phyloP scores from a whole-genome alignment of 768 basidiomycete genomes.

The Hygrophorus pudorinus region DNA sequence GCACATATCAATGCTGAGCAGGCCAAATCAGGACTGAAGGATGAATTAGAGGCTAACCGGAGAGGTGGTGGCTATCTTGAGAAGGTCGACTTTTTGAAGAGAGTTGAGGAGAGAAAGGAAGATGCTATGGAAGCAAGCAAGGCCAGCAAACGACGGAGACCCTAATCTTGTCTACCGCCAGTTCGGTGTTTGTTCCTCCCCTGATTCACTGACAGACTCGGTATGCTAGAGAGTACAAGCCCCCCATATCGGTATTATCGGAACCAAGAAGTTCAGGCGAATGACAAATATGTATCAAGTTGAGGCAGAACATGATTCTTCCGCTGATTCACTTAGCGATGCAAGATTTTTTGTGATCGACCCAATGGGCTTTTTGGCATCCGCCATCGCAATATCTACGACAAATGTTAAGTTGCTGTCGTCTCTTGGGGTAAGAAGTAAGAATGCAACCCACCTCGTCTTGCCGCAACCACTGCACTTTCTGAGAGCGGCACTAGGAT shows the following conservation, averaged over 20 bases:
- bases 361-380: constrained; percentile 31
- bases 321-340: constrained; percentile 1
- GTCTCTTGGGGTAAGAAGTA: neutral
- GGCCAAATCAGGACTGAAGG: constrained; percentile 32
- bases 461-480: constrained; percentile 32
- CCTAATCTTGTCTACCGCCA: neutral
- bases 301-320: neutral
- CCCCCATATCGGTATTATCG: no score
- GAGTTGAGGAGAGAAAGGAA: constrained; percentile 67
- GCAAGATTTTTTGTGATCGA: constrained; percentile 28
- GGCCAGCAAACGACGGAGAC: constrained; percentile 41
- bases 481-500: constrained; percentile 46
- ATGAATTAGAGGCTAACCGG: constrained; percentile 68
- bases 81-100: constrained; percentile 72
- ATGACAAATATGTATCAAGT: neutral
- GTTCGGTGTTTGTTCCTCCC: no score
- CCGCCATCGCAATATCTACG: constrained; percentile 34
- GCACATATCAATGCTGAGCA: constrained; percentile 43
- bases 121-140: constrained; percentile 50
- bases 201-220: no score
- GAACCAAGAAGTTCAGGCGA: neutral
- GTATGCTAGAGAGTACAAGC: no score
- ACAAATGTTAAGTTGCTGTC: neutral
- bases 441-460: constrained; percentile 11
- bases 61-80: constrained; percentile 75